Evolutionary conservation across 441 rosid genomes (phyloP).

Genomic region (Adansonia grandidieri): DNA sequence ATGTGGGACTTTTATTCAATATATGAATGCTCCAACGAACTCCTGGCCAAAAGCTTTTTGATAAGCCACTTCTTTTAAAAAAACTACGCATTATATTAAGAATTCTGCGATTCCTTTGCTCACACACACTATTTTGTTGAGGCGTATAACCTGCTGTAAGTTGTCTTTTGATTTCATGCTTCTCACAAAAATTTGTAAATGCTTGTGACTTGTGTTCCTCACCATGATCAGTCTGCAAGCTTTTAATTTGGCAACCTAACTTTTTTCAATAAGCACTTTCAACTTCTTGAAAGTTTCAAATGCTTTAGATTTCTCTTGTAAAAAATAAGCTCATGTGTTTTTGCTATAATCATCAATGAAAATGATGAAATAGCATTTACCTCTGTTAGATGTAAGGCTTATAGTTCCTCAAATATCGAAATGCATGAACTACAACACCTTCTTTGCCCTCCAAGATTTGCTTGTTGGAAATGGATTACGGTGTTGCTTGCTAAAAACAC

Average conservation of each 20-base stretch:
- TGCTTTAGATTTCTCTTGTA: background rate
- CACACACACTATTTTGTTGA: background rate
- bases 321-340: background rate
- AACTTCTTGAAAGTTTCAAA: background rate
- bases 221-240: background rate
- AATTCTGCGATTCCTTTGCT: too few relatives aligned
- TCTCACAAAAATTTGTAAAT: background rate
- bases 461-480: too few relatives aligned
- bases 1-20: background rate
- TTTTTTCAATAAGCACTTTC: background rate
- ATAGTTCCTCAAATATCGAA: too few relatives aligned
- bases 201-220: background rate
- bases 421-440: too few relatives aligned
- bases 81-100: background rate
- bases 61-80: fast-evolving
- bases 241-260: too few relatives aligned
- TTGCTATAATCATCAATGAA: too few relatives aligned
- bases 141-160: background rate
- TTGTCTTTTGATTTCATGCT: background rate
- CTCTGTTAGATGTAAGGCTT: too few relatives aligned
- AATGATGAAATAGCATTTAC: too few relatives aligned
- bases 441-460: too few relatives aligned
- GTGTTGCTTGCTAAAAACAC: too few relatives aligned
- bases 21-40: background rate
- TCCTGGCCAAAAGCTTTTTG: background rate